These are phyloP conservation scores for Cercospora citrullina DNA, from an alignment of 2,329 filamentous ascomycete species.

Conservation along the genomic window DNA sequence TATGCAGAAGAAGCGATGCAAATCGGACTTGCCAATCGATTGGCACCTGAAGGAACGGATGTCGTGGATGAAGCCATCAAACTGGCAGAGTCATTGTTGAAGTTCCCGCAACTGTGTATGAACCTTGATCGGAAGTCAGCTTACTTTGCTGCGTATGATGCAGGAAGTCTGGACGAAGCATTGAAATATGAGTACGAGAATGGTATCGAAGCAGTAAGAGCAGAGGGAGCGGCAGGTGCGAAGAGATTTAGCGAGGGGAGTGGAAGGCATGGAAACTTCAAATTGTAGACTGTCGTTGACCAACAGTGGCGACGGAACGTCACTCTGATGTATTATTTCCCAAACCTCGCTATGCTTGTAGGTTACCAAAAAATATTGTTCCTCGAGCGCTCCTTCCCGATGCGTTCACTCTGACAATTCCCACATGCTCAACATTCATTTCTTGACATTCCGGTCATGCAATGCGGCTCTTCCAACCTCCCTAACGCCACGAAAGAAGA, in stretches of 20 bases:
- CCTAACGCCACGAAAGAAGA: neutral
- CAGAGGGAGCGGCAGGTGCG: constrained; percentile 48
- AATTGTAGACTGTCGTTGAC: constrained; percentile 11
- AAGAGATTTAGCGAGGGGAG: constrained; percentile 44
- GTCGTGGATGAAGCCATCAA: constrained; percentile 49
- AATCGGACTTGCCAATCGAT: constrained; percentile 56
- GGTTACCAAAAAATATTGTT: neutral
- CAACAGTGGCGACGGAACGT: neutral
- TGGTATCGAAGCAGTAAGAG: constrained; percentile 45
- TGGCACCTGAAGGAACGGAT: constrained; percentile 54
- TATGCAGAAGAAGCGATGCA: constrained; percentile 51
- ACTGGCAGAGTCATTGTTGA: constrained; percentile 50
- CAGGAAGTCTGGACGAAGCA: constrained; percentile 53
- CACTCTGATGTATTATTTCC: neutral
- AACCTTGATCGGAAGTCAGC: constrained; percentile 51
- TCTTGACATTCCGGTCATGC: neutral
- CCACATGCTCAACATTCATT: neutral
- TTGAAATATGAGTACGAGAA: constrained; percentile 51
- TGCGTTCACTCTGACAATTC: neutral
- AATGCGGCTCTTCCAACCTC: neutral
- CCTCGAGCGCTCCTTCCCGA: neutral
- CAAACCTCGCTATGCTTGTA: neutral
- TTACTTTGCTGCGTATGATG: constrained; percentile 54
- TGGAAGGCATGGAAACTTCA: constrained; percentile 42
- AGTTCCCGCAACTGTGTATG: constrained; percentile 56